Evolutionary conservation across 2,329 filamentous ascomycete genomes (phyloP), one percentile per base, ranked within the genome.

Genomic region (Curvularia sp.): DNA sequence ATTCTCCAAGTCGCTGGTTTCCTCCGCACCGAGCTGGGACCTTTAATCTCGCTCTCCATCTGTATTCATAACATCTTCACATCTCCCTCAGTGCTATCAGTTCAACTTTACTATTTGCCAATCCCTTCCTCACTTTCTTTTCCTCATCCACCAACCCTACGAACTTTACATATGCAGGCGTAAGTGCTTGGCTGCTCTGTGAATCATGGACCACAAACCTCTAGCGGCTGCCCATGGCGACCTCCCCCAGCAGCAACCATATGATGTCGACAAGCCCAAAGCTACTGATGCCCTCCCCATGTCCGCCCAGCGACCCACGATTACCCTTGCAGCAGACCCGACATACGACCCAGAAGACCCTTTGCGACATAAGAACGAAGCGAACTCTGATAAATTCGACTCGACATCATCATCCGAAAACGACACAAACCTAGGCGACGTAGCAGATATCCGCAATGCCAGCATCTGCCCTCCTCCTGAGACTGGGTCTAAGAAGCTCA

Each of bases 401-500:
- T 59, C 60, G 15, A 22, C 48, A 35, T 55, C 55, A 35, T 55
- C 55, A 24, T 67, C 63, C 54, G 63, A 70, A 33, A 65, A 58
- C 53, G 62, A 71, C 49, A 62, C 62, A 33, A 58, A 64, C 30
- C 43, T 69, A 46, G 68, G 68, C 49, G 64, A 68, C 24, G 58
- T 70, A n/a, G 55, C 67, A 38, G 62, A 71, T 35, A 57, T 70
- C 10, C 68, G 68, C 7, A 65, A 71, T 59, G 60, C 64, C 18
- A 69, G 66, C 46, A 60, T 65, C 53, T 50, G 33, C 12, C 13
- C 59, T 15, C 61, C 58, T 4, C 46, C 55, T 12, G 33, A 38
- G 22, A 52, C 41, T 13, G 48, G 57, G n/a, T 56, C 26, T 18
- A 68, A 63, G 57, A 71, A 71, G 47, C 62, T 71, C 41, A 68